Evolutionary conservation across 2,329 filamentous ascomycete species (phyloP), one percentile per base, ranked within the genome.

Genomic region (Trichoderma gracile): DNA sequence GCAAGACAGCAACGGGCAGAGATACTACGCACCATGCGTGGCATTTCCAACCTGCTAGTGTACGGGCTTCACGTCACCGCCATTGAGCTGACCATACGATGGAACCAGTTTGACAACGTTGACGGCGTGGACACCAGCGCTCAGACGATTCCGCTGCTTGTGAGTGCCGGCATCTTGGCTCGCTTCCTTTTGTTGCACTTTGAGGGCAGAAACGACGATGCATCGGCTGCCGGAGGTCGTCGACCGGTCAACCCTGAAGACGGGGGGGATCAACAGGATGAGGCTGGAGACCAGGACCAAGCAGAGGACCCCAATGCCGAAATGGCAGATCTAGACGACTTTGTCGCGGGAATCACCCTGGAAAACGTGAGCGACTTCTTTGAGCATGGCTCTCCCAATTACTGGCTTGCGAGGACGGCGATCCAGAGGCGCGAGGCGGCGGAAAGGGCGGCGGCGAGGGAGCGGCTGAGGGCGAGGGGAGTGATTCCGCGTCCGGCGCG

Each of bases 41-140:
- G 65, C 12, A 25, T 74, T 1, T 69, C 68, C 3, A 71, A 74
- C 49, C 8, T 72, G 33, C 67, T 65, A 17, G 68, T 75, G 9
- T 73, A 75, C 15, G 70, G 67, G 33, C 68, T 75, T 17, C 65
- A 76, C 5, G 67, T 75, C 15, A 64, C 71, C 1, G 73, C 73
- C 4, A 69, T 77, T 53, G 76, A 78, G 57, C 69, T 77, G 6
- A 67, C 74, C 3, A 68, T 78, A 3, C 52, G 52, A 1, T 78
- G 75, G 75, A 78, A 78, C 40, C 47, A 69, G 15, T 66, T 77
- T 12, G 38, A 69, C 3, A 63, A 47, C 8, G 65, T 69, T 19
- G 67, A 71, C 33, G 64, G 69, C 7, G 64, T 78, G 12, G 68
- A 69, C 17, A 71, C 73, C 0, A 62, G 70, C 1, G 72, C 72